Base-by-base conservation (phyloP, 148 eudicot genomes). In the Amaranthus cruentus region DNA sequence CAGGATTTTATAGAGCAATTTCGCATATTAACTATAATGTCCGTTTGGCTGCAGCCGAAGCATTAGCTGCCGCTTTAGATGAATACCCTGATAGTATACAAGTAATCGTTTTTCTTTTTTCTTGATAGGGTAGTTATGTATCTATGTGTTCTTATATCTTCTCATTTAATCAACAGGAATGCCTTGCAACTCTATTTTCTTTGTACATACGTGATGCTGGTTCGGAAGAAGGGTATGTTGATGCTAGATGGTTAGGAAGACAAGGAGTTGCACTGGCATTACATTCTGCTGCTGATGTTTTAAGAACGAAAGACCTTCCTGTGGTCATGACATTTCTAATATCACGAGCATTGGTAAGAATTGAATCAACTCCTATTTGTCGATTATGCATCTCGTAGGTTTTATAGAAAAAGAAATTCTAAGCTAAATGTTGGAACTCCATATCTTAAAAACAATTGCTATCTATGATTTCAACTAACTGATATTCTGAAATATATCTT, bases 281-380 rank as follows among this genome's bases (percentile, higher is more conserved):
- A 67, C 86, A 80, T 78, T 86, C 96, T 79, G 92, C 84, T 5
- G 99, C 97, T 59, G 99, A 95, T 83, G 93, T 95, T 68, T 90
- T 95, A 55, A 82, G 96, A 79, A 87, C 92, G 68, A 95, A 88
- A 83, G 99, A 95, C 79, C 97, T 95, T 81, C 99, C 99, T 79
- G 91, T 91, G 77, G 97, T 95, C 68, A 91, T 95, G 91, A 95
- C 99, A 51, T 95, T 95, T 84, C 82, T 95, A 70, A 95, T 95
- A 75, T 91, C 99, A 49, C 83, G 99, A 69, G 97, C 99, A 52
- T 89, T 95, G 85, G 99, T 95, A 90, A 83, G 85, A 58, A 10
- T 61, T 67, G 59, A 44, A 65, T 53, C 9, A 42, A 47, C 63
- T 57, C 49, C 0, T 9, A 48, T 47, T 47, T 55, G 38, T 1